Percentiles rank a stretch among this genome's conserved stretches.
Conservation (phyloP, 257 asterid species). For the Echites panduratus region DNA sequence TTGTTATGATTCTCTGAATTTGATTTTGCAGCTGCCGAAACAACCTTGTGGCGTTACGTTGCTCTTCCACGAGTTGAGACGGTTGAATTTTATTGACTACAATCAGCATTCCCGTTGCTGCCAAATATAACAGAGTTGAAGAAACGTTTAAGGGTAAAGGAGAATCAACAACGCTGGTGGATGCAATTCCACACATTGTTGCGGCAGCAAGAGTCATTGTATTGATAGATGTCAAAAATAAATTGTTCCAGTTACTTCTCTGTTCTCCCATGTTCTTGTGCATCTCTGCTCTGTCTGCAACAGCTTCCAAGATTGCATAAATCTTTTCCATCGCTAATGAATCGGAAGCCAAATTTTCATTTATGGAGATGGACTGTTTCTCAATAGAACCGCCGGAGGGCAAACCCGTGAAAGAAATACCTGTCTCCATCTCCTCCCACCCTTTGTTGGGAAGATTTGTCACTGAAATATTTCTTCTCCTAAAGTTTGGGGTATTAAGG, state of each 20-base stretch:
- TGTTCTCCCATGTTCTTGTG: conserved; percentile 42
- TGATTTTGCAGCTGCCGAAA: conserved; percentile 49
- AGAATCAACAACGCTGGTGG: conserved; percentile 5
- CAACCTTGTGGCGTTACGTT: conserved; percentile 55
- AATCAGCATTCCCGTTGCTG: conserved; percentile 30
- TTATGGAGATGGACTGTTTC: background rate
- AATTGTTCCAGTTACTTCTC: conserved; percentile 39
- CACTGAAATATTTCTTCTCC: background rate
- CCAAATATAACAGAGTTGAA: conserved; percentile 26
- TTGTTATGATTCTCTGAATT: conserved; percentile 31
- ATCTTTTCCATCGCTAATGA: conserved; percentile 20
- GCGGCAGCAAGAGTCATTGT: conserved; percentile 32
- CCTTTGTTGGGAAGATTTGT: conserved; percentile 5
- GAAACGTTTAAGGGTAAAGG: conserved; percentile 15
- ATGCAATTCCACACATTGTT: conserved; percentile 17
- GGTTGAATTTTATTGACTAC: conserved; percentile 54
- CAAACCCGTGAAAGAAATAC: background rate
- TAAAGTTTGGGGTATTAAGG: conserved; percentile 3
- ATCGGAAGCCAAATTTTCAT: background rate
- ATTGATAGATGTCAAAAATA: conserved; percentile 46
- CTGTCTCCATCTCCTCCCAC: conserved; percentile 7
- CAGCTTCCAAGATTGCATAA: conserved; percentile 29
- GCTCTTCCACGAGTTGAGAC: conserved; percentile 75
- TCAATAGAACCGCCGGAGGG: background rate
- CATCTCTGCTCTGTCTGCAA: conserved; percentile 58